Evolutionary conservation across 1,284 basidiomycete species (phyloP), one percentile per base, ranked within the genome.

Genomic region (Pascua sp.): DNA sequence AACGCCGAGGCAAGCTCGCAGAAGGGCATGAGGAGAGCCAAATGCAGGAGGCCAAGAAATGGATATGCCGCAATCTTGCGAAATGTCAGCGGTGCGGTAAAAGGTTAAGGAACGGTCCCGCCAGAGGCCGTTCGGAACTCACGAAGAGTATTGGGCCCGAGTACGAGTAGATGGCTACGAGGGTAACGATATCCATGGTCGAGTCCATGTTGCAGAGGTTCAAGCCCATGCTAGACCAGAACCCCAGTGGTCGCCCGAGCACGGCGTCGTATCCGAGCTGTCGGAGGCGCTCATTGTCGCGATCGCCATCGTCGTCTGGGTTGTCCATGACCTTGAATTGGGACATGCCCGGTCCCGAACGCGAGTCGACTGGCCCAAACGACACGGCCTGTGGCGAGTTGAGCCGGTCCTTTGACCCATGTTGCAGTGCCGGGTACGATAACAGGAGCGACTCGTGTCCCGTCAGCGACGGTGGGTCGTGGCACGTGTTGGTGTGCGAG

Each of bases 181-280:
- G 42, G 9, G 32, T 32, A 16, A 54, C 41, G n/a, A 54, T n/a
- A 11, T 54, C 53, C 47, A 49, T 42, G 24, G 49, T 49, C 42
- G 37, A 36, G 24, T 32, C 42, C 41, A 38, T 43, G 47, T 48
- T 42, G 42, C 47, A 49, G 36, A 54, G 18, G 17, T 48, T 49
- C 41, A 54, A 17, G 36, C 63, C 57, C 50, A 75, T 59, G 60
- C 69, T 73, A 2, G 68, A 66, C 75, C 75, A 77, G 47, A 77
- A 75, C 2, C 69, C 73, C 55, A 74, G 73, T 51, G 74, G 68
- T 51, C 75, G 56, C 0, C 75, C 75, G 10, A 77, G 56, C 0
- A 70, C 69, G 15, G 70, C 63, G 55, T 72, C 68, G 57, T 76
- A 76, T 2, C 74, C 74, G 50, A 76, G 49, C 55, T 72, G 69